Evolutionary conservation across 805 yeast species (phyloP).

Genomic region (Maudiozyma barnettii): DNA sequence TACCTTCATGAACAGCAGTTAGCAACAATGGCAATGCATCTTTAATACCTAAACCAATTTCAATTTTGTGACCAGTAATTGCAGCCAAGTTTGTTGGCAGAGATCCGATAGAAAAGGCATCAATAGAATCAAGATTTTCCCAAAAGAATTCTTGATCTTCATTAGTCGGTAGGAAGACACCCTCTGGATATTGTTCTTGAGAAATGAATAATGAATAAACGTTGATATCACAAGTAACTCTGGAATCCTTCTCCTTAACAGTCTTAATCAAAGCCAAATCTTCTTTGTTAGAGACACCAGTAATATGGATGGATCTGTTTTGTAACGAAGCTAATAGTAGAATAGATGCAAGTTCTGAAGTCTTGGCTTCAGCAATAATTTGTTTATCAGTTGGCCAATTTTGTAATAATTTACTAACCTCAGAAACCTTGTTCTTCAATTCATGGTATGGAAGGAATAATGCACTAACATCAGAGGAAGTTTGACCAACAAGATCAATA

Average conservation of each 20-base stretch:
- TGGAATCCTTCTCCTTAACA: constrained; percentile 73
- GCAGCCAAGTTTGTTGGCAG: constrained; percentile 66
- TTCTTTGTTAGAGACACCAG: constrained; percentile 70
- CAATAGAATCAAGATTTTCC: constrained; percentile 63
- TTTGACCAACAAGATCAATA: constrained; percentile 49
- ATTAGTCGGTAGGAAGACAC: constrained; percentile 65
- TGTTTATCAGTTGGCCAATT: constrained; percentile 81
- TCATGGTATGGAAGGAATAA: constrained; percentile 75
- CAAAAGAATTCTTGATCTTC: constrained; percentile 78
- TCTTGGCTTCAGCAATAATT: constrained; percentile 83
- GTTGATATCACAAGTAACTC: constrained; percentile 84
- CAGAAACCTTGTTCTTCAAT: constrained; percentile 60
- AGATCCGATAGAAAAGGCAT: constrained; percentile 79
- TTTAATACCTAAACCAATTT: constrained; percentile 67
- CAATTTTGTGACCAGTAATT: constrained; percentile 48
- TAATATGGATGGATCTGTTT: constrained; percentile 76
- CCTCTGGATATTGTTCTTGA: constrained; percentile 61
- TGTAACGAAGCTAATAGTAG: constrained; percentile 82
- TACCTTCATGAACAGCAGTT: constrained; percentile 67
- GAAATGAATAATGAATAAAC: constrained; percentile 70
- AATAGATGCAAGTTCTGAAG: constrained; percentile 88
- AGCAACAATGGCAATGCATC: constrained; percentile 77
- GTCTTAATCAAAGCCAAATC: constrained; percentile 77
- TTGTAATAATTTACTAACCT: constrained; percentile 69
- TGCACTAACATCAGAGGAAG: constrained; percentile 62